Evolutionary conservation across 768 basidiomycete species (phyloP), one percentile per base, ranked within the genome.

Genomic region (Trametes gibbosa): DNA sequence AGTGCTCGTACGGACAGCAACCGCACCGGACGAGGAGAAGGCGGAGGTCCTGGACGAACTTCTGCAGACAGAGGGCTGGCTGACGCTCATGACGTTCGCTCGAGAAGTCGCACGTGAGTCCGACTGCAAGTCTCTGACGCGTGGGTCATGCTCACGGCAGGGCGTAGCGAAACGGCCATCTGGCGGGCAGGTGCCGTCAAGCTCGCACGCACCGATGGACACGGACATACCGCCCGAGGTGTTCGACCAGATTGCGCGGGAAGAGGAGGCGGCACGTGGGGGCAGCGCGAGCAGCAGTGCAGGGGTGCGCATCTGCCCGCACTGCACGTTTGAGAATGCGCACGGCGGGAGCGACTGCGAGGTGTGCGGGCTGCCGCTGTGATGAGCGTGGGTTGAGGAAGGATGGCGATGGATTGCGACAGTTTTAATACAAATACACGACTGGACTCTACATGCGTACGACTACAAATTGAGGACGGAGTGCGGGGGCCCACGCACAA

Each of bases 311-410:
- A 78, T 86, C 50, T 97, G 94, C 69, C 94, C 93, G 14, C 92
- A 96, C 66, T 96, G 95, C 73, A 98, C 95, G 16, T 95, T 92
- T 65, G 95, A 92, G 73, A 98, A 98, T 71, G 71, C 69, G 0
- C 79, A 84, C 65, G 75, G 81, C 5, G 84, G 84, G 24, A 77
- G 74, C n/a, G 95, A 98, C 67, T 98, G 95, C 71, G 94, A 97
- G 61, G 87, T 97, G 34, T 98, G 95, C 69, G 90, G 90, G 24
- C 73, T 98, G 67, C 95, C 95, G 23, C 69, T 95, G 46, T 24
- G 16, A 21, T 76, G 63, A 63, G 40, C 25, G 34, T 1, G 19
- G 23, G 25, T 24, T 27, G 47, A 1, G 37, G 41, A 23, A 13
- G 42, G 23, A 40, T 39, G 25, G 32, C 39, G 29, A 25, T 55